Evolutionary conservation across 2,329 filamentous ascomycete species (phyloP), one percentile per base, ranked within the genome.

Genomic region (Apiospora aurea): DNA sequence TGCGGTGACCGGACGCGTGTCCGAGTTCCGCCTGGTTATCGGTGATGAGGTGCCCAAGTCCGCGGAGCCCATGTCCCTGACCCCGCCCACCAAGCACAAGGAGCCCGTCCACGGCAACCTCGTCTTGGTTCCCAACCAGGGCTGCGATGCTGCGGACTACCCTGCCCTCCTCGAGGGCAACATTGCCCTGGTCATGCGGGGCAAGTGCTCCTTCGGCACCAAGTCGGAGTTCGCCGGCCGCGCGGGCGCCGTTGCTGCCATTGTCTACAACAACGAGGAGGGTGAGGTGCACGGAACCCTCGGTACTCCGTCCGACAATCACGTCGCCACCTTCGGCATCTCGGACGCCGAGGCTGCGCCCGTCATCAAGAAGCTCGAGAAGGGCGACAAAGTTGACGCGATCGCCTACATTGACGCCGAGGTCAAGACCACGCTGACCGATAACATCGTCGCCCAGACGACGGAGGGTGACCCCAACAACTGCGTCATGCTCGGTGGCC

Each of bases 201-300:
- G 94, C 70, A 85, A 82, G 1, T 96, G 94, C 78, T 76, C 89
- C 10, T 96, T 96, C 76, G 92, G 91, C 14, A 82, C 86, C 72
- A 96, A 96, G 83, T 92, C 92, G 1, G 87, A 86, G 70, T 83
- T 88, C 18, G 93, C 94, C 7, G 92, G 91, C 57, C 86, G 84
- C 68, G 92, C 92, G 1, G 92, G 93, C 26, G 94, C 94, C 6
- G 81, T 89, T 4, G 93, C 91, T 1, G 92, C 91, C 0, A 82
- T 96, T 18, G 86, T 96, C 69, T 95, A 93, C 83, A 94, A 96
- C 84, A 92, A 91, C 75, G 89, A 90, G 68, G 82, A 87, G 0
- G 92, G 89, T 1, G 80, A 83, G 4, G 82, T 94, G 0, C 86
- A 87, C 69, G 94, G 93, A 53, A 95, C 93, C 0, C 85, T 96